These are phyloP conservation scores for Durusdinium trenchii DNA, from an alignment of 73 alveolate species.

Conservation along the genomic window DNA sequence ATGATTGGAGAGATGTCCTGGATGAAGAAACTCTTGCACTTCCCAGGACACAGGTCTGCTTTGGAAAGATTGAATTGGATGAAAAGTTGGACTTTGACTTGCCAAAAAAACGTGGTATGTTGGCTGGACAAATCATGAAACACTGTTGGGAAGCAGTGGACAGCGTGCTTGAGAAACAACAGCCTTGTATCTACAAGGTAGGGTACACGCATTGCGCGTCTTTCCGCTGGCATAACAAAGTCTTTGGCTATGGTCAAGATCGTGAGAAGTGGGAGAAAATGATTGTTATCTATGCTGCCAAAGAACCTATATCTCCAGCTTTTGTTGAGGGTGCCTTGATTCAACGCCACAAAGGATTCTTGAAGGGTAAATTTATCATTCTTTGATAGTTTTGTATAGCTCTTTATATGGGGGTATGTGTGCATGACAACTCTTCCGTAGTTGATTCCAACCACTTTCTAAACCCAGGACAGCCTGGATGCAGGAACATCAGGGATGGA, in stretches of 20 bases:
- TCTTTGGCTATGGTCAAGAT: not conserved
- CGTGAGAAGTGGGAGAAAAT: not conserved
- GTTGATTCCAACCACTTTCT: too few species aligned
- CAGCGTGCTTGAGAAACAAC: not conserved
- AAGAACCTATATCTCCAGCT: not conserved
- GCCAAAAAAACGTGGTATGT: not conserved
- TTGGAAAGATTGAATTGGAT: not conserved
- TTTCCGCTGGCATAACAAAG: not conserved
- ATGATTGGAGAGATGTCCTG: not conserved
- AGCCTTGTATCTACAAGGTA: not conserved
- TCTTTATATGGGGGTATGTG: too few species aligned
- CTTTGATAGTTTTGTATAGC: too few species aligned
- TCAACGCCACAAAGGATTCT: conserved; percentile 39
- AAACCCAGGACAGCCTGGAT: too few species aligned
- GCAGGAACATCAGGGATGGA: too few species aligned
- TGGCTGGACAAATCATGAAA: conserved; percentile 21
- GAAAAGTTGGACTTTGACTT: not conserved
- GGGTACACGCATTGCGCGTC: conserved; percentile 32
- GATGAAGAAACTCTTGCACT: not conserved
- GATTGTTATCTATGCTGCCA: not conserved
- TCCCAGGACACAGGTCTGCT: not conserved
- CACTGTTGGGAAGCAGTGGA: not conserved
- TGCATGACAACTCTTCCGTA: too few species aligned
- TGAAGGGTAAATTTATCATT: too few species aligned
- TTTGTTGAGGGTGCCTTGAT: conserved; percentile 11